Evolutionary conservation across 2,329 filamentous ascomycete genomes (phyloP), one percentile per base, ranked within the genome.

Genomic region (Neopestalotiopsis clavispora): DNA sequence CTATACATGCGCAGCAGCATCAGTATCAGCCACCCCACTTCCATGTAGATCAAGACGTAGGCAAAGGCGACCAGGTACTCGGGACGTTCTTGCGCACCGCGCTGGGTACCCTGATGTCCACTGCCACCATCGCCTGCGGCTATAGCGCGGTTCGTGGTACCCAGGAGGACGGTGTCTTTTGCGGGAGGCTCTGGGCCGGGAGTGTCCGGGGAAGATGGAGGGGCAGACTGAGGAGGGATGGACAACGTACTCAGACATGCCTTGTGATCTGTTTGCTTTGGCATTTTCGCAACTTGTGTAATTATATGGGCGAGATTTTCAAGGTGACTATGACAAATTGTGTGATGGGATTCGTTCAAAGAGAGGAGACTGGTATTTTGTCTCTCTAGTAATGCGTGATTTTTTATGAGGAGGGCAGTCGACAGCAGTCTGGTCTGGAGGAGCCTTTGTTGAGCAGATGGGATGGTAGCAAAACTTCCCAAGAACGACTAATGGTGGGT

Each of bases 171-270:
- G 65, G 32, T 60, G 56, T 67, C 63, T 23, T 66, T 66, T 14
- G 63, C 42, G 30, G 63, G 63, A 56, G 63, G 63, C 34, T n/a
- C 38, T 59, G 56, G 65, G 40, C 34, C 65, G 45, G 65, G 65
- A 20, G 56, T 59, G 65, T 59, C 65, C 52, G 65, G 65, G 52
- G 30, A 32, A 30, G 23, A 34, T 69, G 23, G 67, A 66, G 74
- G 65, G 71, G 74, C 74, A 75, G 74, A 76, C 74, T 74, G 70
- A 77, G 77, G 72, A 73, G 72, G 74, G 28, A 68, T 58, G 76
- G 76, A 72, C 72, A 80, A 87, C 86, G 80, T 88, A 89, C 65
- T 89, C 79, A 89, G 84, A 81, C 87, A 89, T 76, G 87, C 87
- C 80, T 89, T 89, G 67, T 89, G 87, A 72, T 86, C 85, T 76